phyloP scores from a whole-genome alignment of 2,329 filamentous ascomycete genomes.

The Fusarium neocosmosporiellum region DNA sequence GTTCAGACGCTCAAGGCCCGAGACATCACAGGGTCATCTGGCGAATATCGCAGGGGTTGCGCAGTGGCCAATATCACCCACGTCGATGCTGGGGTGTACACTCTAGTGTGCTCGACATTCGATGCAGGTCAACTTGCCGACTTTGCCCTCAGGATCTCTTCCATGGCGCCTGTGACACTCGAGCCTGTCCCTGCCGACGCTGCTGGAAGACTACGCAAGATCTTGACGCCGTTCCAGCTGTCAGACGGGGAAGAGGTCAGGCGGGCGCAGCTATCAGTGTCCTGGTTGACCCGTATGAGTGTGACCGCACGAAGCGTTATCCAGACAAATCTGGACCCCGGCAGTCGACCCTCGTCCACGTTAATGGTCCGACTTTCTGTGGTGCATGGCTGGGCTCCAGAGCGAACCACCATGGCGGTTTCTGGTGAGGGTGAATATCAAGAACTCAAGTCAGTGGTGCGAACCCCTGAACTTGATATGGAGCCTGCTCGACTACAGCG shows the following conservation, averaged over 20 bases:
- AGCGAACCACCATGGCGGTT: conserved; percentile 71
- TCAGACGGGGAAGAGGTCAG: conserved; percentile 52
- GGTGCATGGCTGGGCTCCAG: conserved; percentile 77
- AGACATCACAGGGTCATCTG: conserved; percentile 84
- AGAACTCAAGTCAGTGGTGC: conserved; percentile 73
- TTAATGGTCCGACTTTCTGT: conserved; percentile 75
- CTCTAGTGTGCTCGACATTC: conserved; percentile 90
- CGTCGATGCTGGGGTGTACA: conserved; percentile 81
- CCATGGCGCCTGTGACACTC: conserved; percentile 66
- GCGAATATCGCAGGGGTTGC: conserved; percentile 87
- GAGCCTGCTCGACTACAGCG: conserved; percentile 67
- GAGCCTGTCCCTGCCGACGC: conserved; percentile 75
- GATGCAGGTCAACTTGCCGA: conserved; percentile 80
- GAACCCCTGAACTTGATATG: conserved; percentile 80
- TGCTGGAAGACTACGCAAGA: conserved; percentile 76
- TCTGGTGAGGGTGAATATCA: conserved; percentile 81
- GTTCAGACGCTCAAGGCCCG: conserved; percentile 76
- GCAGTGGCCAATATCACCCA: conserved; percentile 72
- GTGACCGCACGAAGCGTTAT: conserved; percentile 47
- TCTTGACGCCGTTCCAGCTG: conserved; percentile 68
- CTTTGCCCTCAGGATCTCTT: conserved; percentile 81
- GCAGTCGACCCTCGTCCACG: conserved; percentile 55
- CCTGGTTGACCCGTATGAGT: conserved; percentile 68
- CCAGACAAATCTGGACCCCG: conserved; percentile 32
- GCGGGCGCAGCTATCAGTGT: conserved; percentile 53